Evolutionary conservation across 139 green algal genomes (phyloP), one percentile per base, ranked within the genome.

Genomic region (Micractinium sp.): DNA sequence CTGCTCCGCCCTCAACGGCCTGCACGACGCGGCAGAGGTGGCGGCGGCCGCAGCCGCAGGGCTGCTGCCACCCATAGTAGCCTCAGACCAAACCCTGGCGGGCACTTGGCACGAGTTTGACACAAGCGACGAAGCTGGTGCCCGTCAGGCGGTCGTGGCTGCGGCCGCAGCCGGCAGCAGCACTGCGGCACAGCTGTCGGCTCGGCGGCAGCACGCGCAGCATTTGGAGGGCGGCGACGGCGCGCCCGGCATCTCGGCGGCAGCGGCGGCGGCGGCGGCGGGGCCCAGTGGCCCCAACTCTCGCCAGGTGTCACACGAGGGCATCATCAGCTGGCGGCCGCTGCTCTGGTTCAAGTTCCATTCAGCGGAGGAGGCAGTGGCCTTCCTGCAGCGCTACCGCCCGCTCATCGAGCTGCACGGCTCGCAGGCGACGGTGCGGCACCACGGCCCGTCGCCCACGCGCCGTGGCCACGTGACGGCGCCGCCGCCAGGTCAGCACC

Each of bases 61-160:
- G 22, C 56, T 47, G 33, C 77, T 90, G 77, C 86, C 86, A 19
- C 86, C 86, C 86, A 90, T 90, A 7, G 38, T 84, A 27, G 33
- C 23, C 27, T 86, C 86, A 0, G 86, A 90, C 38, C 25, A 90
- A 31, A 90, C 63, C 12, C 31, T 90, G 78, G 86, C 86, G 20
- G 86, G 86, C 12, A 33, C 81, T 35, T 90, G 86, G 86, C 86
- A 90, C n/a, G 86, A 90, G 78, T 90, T 90, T 86, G 86, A 86
- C 29, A 78, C 85, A 22, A 85, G 74, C 56, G 53, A 61, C 7
- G 77, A 22, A 25, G 77, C 60, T 20, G 35, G 61, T 9, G 86
- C 38, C 5, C 36, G 31, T 61, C 77, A 86, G 78, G 29, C 61
- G 16, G 61, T 60, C 14, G 78, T 39, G 9, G 78, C 63, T 1